A percentile compares a stretch with the other conserved stretches of the same genome.
Evolutionary conservation across 2,329 filamentous ascomycete species (phyloP).

Genomic region (Pleoardoris graminearum): DNA sequence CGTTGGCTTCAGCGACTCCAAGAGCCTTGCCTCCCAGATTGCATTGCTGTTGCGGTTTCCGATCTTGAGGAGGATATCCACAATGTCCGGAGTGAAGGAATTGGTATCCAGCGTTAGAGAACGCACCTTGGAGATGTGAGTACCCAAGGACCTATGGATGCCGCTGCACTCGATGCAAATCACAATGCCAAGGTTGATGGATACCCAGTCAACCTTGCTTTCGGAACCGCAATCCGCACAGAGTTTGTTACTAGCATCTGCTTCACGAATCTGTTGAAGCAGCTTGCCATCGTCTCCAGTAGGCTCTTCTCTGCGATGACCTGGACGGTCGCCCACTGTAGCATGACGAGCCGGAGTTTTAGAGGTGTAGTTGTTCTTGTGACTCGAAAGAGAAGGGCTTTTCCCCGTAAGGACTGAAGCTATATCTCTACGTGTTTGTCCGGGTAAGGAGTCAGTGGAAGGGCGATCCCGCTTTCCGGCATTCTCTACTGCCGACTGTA

Average conservation of each 20-base stretch:
- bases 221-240: slow-evolving; percentile 94
- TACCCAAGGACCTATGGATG: slow-evolving; percentile 93
- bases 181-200: slow-evolving; percentile 94
- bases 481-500: slow-evolving; percentile 93
- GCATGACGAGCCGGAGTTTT: slow-evolving; percentile 77
- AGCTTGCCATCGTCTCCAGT: slow-evolving; percentile 84
- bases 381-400: slow-evolving; percentile 70
- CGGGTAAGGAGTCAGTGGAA: slow-evolving; percentile 55
- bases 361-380: slow-evolving; percentile 53
- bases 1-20: slow-evolving; percentile 71
- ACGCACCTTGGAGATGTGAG: slow-evolving; percentile 95
- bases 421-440: slow-evolving; percentile 77
- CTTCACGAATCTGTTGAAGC: slow-evolving; percentile 82
- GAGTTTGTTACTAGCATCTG: slow-evolving; percentile 88
- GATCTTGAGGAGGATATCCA: slow-evolving; percentile 87
- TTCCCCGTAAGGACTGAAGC: slow-evolving; percentile 93
- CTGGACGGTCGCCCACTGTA: slow-evolving; percentile 86
- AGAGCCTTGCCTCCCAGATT: slow-evolving; percentile 89
- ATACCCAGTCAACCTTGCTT: slow-evolving; percentile 97
- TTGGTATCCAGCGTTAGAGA: slow-evolving; percentile 94
- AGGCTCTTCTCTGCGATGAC: slow-evolving; percentile 69
- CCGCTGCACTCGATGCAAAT: slow-evolving; percentile 98
- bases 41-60: slow-evolving; percentile 96
- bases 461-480: slow-evolving; percentile 59
- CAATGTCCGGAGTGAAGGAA: slow-evolving; percentile 95